Conservation (phyloP, 441 rosid genomes). For the Pelargonium fulgidum region DNA sequence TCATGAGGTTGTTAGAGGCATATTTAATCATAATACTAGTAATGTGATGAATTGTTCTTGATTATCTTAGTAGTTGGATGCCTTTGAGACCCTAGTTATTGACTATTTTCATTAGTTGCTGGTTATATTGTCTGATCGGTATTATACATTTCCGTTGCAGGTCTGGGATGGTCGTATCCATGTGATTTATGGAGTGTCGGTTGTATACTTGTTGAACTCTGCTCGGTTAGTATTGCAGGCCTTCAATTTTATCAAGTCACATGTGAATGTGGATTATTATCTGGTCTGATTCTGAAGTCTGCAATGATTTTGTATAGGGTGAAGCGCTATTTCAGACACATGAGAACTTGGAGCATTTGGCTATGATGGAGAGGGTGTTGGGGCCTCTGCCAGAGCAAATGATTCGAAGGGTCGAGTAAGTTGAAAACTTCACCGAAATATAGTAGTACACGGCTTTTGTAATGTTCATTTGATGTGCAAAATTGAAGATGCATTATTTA, state of each 20-base stretch:
- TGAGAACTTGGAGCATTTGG: slow-evolving; percentile 80
- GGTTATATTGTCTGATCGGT: too few relatives aligned
- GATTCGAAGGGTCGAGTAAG: slow-evolving; percentile 64
- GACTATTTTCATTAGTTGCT: too few relatives aligned
- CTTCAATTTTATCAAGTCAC: too few relatives aligned
- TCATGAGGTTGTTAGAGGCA: too few relatives aligned
- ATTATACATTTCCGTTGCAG: slow-evolving; percentile 22
- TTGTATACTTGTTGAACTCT: slow-evolving; percentile 67
- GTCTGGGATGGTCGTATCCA: slow-evolving; percentile 83
- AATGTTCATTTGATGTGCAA: too few relatives aligned
- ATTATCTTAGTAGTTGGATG: too few relatives aligned
- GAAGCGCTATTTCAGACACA: slow-evolving; percentile 88
- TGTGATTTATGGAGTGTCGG: slow-evolving; percentile 88
- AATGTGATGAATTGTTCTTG: too few relatives aligned
- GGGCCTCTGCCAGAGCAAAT: slow-evolving; percentile 65
- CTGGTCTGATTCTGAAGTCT: background rate
- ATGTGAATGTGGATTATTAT: background rate
- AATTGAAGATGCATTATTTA: too few relatives aligned
- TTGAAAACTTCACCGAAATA: too few relatives aligned
- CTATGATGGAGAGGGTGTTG: slow-evolving; percentile 84
- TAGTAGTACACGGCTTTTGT: too few relatives aligned
- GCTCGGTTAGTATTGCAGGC: slow-evolving; percentile 47
- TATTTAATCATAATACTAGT: too few relatives aligned
- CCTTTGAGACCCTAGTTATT: too few relatives aligned
- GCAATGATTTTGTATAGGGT: slow-evolving; percentile 35